A percentile compares a stretch with the other conserved stretches of the same genome.
Evolutionary conservation across 164 flowering plant genomes (phyloP).

Genomic region (Aristolochia contorta): DNA sequence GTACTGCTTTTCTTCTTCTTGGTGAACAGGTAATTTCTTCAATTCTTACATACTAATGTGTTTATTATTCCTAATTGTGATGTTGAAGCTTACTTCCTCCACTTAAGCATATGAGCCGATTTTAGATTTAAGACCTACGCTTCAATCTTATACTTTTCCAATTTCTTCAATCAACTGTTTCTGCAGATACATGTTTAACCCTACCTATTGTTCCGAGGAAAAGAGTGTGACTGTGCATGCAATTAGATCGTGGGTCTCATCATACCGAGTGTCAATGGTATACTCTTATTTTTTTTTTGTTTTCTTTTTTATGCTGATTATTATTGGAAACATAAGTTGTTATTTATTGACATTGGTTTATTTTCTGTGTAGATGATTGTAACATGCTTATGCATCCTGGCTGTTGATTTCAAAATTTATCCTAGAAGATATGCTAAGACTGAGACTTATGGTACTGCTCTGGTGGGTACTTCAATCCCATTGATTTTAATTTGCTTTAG

Average conservation of each 20-base stretch:
- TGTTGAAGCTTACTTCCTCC: neutral
- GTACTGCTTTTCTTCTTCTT: constrained; percentile 25
- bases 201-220: constrained; percentile 13
- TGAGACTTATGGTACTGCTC: constrained; percentile 81
- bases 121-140: too few species aligned
- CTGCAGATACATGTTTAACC: constrained; percentile 31
- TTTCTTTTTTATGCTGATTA: constrained; percentile 5
- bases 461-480: constrained; percentile 36
- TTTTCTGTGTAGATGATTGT: constrained; percentile 52
- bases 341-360: constrained; percentile 15
- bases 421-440: constrained; percentile 93
- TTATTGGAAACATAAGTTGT: neutral
- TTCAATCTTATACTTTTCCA: neutral
- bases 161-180: neutral
- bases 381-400: constrained; percentile 82
- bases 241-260: constrained; percentile 41
- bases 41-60: too few species aligned
- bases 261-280: constrained; percentile 76
- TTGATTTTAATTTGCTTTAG: neutral
- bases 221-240: constrained; percentile 14
- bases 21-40: constrained; percentile 36
- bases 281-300: neutral
- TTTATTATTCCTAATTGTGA: neutral
- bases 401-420: constrained; percentile 86
- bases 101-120: neutral